Conservation (phyloP, 768 basidiomycete species). For the Boletus insuetus region DNA sequence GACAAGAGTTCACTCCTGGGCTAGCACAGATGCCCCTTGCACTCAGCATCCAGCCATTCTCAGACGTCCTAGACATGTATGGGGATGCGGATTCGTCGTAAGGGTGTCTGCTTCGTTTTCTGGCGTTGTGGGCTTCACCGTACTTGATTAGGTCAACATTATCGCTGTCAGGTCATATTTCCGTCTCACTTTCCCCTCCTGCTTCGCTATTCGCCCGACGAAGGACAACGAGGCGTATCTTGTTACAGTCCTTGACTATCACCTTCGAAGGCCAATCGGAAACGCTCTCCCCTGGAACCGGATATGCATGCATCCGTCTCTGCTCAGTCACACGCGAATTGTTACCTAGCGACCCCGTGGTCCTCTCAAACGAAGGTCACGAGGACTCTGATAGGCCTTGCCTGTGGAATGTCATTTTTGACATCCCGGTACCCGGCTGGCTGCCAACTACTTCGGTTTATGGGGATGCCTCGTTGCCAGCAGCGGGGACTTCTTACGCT, state of each 20-base stretch:
- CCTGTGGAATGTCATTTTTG: conserved; percentile 75
- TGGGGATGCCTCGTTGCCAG: conserved; percentile 40
- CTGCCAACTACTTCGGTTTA: conserved; percentile 61
- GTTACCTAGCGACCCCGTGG: conserved; percentile 43
- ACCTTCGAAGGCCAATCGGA: conserved; percentile 89
- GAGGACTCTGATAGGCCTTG: conserved; percentile 55
- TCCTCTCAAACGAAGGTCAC: conserved; percentile 62
- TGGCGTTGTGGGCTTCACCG: conserved; percentile 3
- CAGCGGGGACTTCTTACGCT: conserved; percentile 60
- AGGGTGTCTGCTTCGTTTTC: conserved; percentile 26
- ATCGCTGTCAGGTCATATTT: conserved; percentile 81
- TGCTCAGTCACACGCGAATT: conserved; percentile 67
- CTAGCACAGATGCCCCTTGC: conserved; percentile 59
- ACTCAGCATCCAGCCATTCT: conserved; percentile 59
- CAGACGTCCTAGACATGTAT: conserved; percentile 61
- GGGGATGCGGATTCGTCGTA: conserved; percentile 66
- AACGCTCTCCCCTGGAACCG: conserved; percentile 55
- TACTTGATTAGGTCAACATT: conserved; percentile 64
- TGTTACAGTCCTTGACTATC: conserved; percentile 68
- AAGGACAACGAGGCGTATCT: conserved; percentile 46
- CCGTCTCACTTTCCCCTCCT: conserved; percentile 59
- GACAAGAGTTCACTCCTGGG: conserved; percentile 11
- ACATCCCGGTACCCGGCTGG: conserved; percentile 88
- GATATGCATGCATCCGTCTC: conserved; percentile 69
- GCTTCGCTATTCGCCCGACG: conserved; percentile 52